Evolutionary conservation across 2,329 filamentous ascomycete species (phyloP), one percentile per base, ranked within the genome.

Genomic region (Alternaria atra): DNA sequence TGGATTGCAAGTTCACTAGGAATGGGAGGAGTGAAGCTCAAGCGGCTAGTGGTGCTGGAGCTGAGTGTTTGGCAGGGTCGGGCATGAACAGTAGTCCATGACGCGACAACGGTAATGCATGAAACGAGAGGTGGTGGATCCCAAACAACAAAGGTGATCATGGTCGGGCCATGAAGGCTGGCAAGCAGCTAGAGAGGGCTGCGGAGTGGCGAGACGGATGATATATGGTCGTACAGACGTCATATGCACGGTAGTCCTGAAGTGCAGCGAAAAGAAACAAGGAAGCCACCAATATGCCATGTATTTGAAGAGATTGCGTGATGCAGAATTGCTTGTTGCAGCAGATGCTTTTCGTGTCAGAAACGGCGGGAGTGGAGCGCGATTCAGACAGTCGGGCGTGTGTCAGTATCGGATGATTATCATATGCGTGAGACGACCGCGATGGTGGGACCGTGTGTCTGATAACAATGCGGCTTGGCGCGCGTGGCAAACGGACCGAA

Each of bases 31-130:
- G 32, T 23, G 42, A 56, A 52, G 52, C 25, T 42, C 37, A 13
- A 32, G 42, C 37, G 44, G 51, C 25, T 44, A 39, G 48, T 48
- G 55, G 15, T 54, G 51, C 40, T 32, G 15, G 34, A 35, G 46
- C 9, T 25, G 51, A 34, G 23, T 46, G 58, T 40, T 39, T 46
- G 44, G 53, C 48, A 57, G 37, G 52, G 52, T 51, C 30, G 42
- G 32, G 57, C 44, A 51, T 64, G 61, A 56, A 58, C 52, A 23
- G 54, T 34, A 20, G 50, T 55, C n/a, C 57, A 69, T 67, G 68
- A 68, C 61, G 67, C 67, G 67, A 71, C 64, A 68, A 74, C 67
- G 71, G 71, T 47, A 58, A 58, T 69, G 72, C 67, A 71, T 75
- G 69, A 73, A 72, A 71, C 69, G 65, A 46, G 55, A 37, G 46